A percentile compares a stretch with the other conserved stretches of the same genome.
phyloP scores from a whole-genome alignment of 2,329 filamentous ascomycete genomes.

The Juglanconis oblonga region DNA sequence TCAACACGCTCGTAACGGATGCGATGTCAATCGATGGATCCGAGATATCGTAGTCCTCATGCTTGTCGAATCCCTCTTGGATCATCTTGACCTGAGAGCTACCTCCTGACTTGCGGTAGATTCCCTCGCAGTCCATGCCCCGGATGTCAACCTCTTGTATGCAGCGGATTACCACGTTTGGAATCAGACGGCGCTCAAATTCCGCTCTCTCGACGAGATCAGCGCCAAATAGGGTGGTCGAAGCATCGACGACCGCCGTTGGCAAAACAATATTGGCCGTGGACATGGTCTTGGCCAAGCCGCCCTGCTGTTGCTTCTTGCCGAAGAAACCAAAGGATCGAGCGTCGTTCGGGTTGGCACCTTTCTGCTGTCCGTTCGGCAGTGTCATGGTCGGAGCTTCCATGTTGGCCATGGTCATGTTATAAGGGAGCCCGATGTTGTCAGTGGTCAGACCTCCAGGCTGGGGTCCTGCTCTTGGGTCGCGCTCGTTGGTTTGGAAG shows the following conservation, averaged over 20 bases:
- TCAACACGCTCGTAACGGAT: constrained; percentile 89
- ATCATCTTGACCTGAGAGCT: constrained; percentile 87
- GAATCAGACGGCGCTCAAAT: constrained; percentile 84
- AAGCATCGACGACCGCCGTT: constrained; percentile 43
- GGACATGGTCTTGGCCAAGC: constrained; percentile 52
- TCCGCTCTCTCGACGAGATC: constrained; percentile 84
- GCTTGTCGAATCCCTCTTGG: constrained; percentile 86
- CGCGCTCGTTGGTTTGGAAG: constrained; percentile 41
- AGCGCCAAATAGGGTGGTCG: constrained; percentile 75
- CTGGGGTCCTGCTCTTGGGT: constrained; percentile 26
- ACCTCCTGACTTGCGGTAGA: constrained; percentile 96
- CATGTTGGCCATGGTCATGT: constrained; percentile 59
- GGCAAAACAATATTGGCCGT: constrained; percentile 37
- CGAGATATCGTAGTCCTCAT: constrained; percentile 84
- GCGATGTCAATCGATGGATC: constrained; percentile 94
- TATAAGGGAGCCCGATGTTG: constrained; percentile 68
- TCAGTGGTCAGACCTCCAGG: constrained; percentile 57
- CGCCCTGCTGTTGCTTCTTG: constrained; percentile 39
- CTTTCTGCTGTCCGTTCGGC: constrained; percentile 23
- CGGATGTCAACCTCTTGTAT: constrained; percentile 95
- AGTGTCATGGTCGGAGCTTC: constrained; percentile 39
- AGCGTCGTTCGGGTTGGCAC: constrained; percentile 33
- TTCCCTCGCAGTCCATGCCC: constrained; percentile 96
- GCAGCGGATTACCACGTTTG: constrained; percentile 85
- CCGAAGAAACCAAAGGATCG: constrained; percentile 72